phyloP scores from a whole-genome alignment of 1,284 basidiomycete species.

The Cutaneotrichosporon sp. region DNA sequence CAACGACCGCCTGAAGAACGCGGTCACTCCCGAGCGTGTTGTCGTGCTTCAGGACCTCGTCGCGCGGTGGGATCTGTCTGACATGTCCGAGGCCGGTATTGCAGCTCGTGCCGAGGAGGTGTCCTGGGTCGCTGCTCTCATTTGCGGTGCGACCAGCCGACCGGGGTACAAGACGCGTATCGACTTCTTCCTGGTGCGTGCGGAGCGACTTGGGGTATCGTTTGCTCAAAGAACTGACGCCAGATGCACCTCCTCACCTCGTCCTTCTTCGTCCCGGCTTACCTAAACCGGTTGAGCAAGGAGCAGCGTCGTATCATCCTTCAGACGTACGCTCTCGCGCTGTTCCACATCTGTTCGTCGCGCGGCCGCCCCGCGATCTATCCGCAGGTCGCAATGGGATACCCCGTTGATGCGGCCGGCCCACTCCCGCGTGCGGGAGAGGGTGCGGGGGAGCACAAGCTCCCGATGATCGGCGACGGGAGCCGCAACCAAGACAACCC shows the following conservation, averaged over 20 bases:
- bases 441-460: slow-evolving; percentile 14
- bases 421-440: slow-evolving; percentile 28
- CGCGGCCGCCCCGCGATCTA: slow-evolving; percentile 63
- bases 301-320: slow-evolving; percentile 57
- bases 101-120: slow-evolving; percentile 60
- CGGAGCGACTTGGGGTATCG: slow-evolving; percentile 23
- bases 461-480: slow-evolving; percentile 28
- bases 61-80: slow-evolving; percentile 57
- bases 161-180: slow-evolving; percentile 59
- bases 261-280: slow-evolving; percentile 62
- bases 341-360: slow-evolving; percentile 57
- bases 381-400: slow-evolving; percentile 60
- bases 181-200: slow-evolving; percentile 62
- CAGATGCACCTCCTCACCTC: slow-evolving; percentile 66
- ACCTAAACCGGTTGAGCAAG: slow-evolving; percentile 48
- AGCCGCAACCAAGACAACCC: slow-evolving; percentile 56
- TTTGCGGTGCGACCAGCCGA: slow-evolving; percentile 60
- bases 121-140: slow-evolving; percentile 59
- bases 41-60: slow-evolving; percentile 59
- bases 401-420: slow-evolving; percentile 56
- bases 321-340: slow-evolving; percentile 56
- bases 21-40: slow-evolving; percentile 54
- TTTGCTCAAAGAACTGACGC: slow-evolving; percentile 7
- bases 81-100: slow-evolving; percentile 51
- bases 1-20: slow-evolving; percentile 54